Percentiles rank a stretch among this genome's conserved stretches.
Evolutionary conservation across 1,284 basidiomycete genomes (phyloP).

Genomic region (Sphaerobolus stellatus): DNA sequence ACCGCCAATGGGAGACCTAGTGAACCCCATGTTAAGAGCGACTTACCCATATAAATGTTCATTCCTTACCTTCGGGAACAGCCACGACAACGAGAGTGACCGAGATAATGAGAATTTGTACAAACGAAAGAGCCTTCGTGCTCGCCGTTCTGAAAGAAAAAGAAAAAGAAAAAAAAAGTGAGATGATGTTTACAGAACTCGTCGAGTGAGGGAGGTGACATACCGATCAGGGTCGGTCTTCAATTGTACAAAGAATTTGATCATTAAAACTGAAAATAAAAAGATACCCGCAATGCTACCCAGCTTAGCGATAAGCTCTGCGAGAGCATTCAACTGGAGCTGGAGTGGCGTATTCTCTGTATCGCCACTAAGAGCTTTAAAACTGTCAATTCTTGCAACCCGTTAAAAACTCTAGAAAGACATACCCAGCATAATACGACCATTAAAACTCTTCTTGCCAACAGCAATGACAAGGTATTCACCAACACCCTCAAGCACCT

Average conservation of each 20-base stretch:
- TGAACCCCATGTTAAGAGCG: background rate
- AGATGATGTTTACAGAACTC: slow-evolving; percentile 9
- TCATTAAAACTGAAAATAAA: slow-evolving; percentile 86
- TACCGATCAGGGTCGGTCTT: slow-evolving; percentile 56
- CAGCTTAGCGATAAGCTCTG: slow-evolving; percentile 91
- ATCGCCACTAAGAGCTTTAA: slow-evolving; percentile 73
- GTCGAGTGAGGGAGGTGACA: too few relatives aligned
- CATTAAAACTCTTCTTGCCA: slow-evolving; percentile 91
- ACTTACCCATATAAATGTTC: slow-evolving; percentile 15
- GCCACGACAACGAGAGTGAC: slow-evolving; percentile 96
- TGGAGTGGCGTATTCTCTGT: slow-evolving; percentile 90
- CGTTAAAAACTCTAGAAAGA: slow-evolving; percentile 16
- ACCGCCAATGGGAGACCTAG: slow-evolving; percentile 91
- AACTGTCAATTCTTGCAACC: slow-evolving; percentile 15
- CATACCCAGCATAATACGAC: slow-evolving; percentile 93
- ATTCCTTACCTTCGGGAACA: slow-evolving; percentile 79
- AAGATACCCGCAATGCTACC: slow-evolving; percentile 82
- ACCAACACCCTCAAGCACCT: slow-evolving; percentile 94
- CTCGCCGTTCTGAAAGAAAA: slow-evolving; percentile 55
- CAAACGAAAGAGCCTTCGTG: slow-evolving; percentile 89
- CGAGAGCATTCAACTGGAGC: slow-evolving; percentile 88
- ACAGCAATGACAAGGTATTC: slow-evolving; percentile 91
- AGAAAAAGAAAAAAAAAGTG: background rate
- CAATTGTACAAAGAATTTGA: slow-evolving; percentile 90
- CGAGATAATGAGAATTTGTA: slow-evolving; percentile 91